Evolutionary conservation across 371 early-diverging fungal genomes (phyloP), one percentile per base, ranked within the genome.

Genomic region (Funneliformis caledonium): DNA sequence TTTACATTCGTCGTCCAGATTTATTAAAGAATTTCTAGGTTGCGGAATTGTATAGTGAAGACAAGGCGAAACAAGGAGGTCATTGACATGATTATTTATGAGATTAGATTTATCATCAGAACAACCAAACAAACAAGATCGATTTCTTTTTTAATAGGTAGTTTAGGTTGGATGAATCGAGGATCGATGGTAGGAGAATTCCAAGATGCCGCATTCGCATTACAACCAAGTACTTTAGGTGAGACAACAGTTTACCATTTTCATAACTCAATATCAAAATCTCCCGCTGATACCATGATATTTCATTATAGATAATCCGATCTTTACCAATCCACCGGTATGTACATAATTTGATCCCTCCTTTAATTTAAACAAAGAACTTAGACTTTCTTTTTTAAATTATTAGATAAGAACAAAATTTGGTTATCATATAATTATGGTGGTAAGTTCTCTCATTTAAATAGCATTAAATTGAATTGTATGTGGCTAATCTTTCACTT

Each of bases 161-260:
- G 86, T 42, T 87, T 97, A 33, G 97, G 97, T 22, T 94, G 96
- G 94, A 93, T 93, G 94, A 87, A 84, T 5, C 88, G 97, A 78
- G 97, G 96, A 8, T 89, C 93, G 12, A 96, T 97, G 97, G 96
- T 95, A 7, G 97, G 95, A 2, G 85, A 92, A 0, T 97, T 97
- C 85, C 96, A 97, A 85, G 95, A 95, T 76, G 96, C 95, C 47
- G 97, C 97, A 2, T 96, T 97, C 85, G 90, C 89, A 4, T 88
- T 97, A 62, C 89, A 87, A 76, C 92, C 93, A n/a, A 95, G 94
- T 81, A 88, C 93, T 10, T 88, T 87, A 72, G 89, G 88, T 88
- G 83, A 81, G 70, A 50, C 43, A 67, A 26, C 42, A 10, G 14
- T 37, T 43, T 45, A 68, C 8, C 8, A 33, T 6, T 43, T 7